Evolutionary conservation across 1,139 yeast species (phyloP), one percentile per base, ranked within the genome.

Genomic region (Meyerozyma smithsonii): DNA sequence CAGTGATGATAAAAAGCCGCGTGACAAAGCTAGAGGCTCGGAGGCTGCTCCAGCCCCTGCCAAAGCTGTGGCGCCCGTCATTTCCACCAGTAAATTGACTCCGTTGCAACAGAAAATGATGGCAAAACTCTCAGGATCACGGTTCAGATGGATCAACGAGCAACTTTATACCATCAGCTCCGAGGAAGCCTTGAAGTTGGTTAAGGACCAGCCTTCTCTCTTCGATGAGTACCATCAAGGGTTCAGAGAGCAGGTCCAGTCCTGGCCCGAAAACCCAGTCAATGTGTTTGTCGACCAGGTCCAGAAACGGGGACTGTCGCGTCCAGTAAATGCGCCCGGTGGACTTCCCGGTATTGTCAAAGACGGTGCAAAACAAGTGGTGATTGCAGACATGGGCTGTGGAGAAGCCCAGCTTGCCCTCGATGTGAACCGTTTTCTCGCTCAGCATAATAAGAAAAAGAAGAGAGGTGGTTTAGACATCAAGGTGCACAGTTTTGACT

Each of bases 191-290:
- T 66, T 88, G 28, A 69, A 73, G 35, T 66, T 94, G 48, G 79
- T 94, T 39, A 65, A 77, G 44, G 79, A 83, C 17, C 95, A 90
- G 50, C 99, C 99, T 0, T 79, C 81, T 20, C 69, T 94, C 48
- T 92, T 90, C 60, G 95, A 88, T 48, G 97, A 90, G 55, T 92
- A 92, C 54, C 99, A 92, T 58, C 84, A 80, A 46, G 99, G 99
- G 0, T 92, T 94, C 71, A 74, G 95, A 51, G 83, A 89, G 5
- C 99, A 92, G 61, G 97, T 92, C 16, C 88, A 84, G 56, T 74
- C 89, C 25, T 92, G 99, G 99, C 98, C 99, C 1, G 96, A 90
- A 61, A 92, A 92, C 56, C 99, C 99, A 0, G 96, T 94, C 12
- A 84, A 89, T 59, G 84, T 84, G 1, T 86, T 89, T 63, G 92